Evolutionary conservation across 2,329 filamentous ascomycete species (phyloP), one percentile per base, ranked within the genome.

Genomic region (Diaporthe humulicola): DNA sequence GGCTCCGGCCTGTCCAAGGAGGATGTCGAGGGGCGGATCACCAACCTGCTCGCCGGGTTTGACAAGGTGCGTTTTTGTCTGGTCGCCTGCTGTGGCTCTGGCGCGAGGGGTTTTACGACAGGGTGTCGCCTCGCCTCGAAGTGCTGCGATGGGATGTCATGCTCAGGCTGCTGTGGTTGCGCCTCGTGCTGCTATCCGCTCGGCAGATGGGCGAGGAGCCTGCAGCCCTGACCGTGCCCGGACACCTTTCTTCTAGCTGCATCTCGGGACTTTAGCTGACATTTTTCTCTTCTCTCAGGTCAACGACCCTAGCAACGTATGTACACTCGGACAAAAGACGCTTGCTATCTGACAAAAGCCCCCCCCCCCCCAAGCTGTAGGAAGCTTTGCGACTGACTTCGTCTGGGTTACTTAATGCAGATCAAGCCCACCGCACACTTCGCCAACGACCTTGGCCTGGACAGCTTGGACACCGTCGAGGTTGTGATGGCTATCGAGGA

Each of bases 401-500:
- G 70, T 75, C 66, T 30, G 54, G 33, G 36, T 33, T 69, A 45
- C 64, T 19, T 14, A 17, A 30, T 58, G 72, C 77, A 98, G 96
- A 95, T 99, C 84, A 95, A 92, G 82, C 87, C 91, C 77, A 89
- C 88, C 71, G 93, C 96, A 75, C 96, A 98, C 91, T 99, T 99
- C 88, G 91, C 95, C 84, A 98, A 98, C 86, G 96, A 99, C 87
- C 94, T 99, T 78, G 97, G 96, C 79, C 90, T 99, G 82, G 97
- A 99, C 89, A 97, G 94, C 87, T 91, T 99, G 86, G 97, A 99
- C 86, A 98, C 97, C 78, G 97, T 99, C 78, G 97, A 99, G 90
- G 97, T 99, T 79, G 97, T 99, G 81, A 99, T 99, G 97, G 97
- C 97, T 79, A 98, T 99, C 87, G 97, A 99, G 91, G 97, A 99